Evolutionary conservation across 495 filamentous ascomycete species (phyloP).

Genomic region (Hypoxylon rickii): DNA sequence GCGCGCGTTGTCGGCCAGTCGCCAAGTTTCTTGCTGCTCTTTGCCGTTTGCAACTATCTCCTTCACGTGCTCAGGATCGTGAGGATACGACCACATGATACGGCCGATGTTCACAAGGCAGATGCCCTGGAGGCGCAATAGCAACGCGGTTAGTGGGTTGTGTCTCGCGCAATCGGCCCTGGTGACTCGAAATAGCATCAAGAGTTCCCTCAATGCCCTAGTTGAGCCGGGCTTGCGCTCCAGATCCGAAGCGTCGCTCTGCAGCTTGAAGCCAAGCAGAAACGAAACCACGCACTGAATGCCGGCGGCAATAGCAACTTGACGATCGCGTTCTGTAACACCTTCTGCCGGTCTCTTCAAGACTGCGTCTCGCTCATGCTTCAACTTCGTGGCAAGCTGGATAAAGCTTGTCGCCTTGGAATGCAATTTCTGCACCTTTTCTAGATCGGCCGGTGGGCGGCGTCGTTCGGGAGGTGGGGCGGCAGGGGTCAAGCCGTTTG

Average conservation of each 20-base stretch:
- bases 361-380: slow-evolving; percentile 51
- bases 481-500: slow-evolving; percentile 45
- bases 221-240: slow-evolving; percentile 26
- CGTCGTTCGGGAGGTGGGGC: slow-evolving; percentile 40
- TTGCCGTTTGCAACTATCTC: slow-evolving; percentile 22
- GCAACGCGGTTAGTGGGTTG: slow-evolving; percentile 24
- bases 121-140: slow-evolving; percentile 37
- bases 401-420: slow-evolving; percentile 33
- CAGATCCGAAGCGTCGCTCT: slow-evolving; percentile 35
- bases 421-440: slow-evolving; percentile 35
- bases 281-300: slow-evolving; percentile 37
- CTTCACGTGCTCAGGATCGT: slow-evolving; percentile 21
- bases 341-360: slow-evolving; percentile 27
- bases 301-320: slow-evolving; percentile 32
- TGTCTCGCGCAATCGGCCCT: slow-evolving; percentile 31
- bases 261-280: slow-evolving; percentile 34
- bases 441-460: slow-evolving; percentile 27
- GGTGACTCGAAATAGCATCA: slow-evolving; percentile 24
- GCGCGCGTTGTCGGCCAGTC: slow-evolving; percentile 25
- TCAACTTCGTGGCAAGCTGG: slow-evolving; percentile 45
- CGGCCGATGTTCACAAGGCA: slow-evolving; percentile 33
- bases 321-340: slow-evolving; percentile 28
- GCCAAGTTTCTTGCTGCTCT: slow-evolving; percentile 33
- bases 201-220: slow-evolving; percentile 23
- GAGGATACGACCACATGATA: slow-evolving; percentile 30